Conservation (phyloP, 1,139 yeast genomes). For the Taphrina betulina region DNA sequence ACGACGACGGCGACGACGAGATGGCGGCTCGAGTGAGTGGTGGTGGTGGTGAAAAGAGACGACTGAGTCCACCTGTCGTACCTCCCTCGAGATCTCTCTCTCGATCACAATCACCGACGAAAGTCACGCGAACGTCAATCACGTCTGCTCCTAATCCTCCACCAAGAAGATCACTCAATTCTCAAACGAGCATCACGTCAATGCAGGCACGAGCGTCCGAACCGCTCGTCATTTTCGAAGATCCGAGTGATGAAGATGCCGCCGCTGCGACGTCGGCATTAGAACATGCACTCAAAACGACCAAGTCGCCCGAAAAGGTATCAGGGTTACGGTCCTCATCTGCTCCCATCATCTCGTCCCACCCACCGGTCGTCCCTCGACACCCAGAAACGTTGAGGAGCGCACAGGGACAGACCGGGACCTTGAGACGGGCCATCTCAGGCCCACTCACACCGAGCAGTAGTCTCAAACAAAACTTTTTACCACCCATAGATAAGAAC, state of each 20-base stretch:
- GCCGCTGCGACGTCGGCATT: not conserved
- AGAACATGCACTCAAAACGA: not conserved
- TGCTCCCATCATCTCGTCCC: not conserved
- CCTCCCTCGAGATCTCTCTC: too few relatives aligned
- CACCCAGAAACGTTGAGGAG: not conserved
- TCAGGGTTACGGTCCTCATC: constrained; percentile 5
- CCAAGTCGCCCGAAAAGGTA: not conserved
- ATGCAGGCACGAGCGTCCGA: not conserved
- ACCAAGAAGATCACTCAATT: too few relatives aligned
- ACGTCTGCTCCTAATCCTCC: not conserved
- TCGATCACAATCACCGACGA: not conserved
- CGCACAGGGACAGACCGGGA: too few relatives aligned
- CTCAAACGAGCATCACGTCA: too few relatives aligned
- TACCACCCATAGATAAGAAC: not conserved
- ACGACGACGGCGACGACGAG: not conserved
- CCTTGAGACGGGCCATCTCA: constrained; percentile 21
- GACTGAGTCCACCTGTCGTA: not conserved
- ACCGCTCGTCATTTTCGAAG: constrained; percentile 14
- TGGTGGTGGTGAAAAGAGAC: not conserved
- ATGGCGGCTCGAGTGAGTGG: too few relatives aligned
- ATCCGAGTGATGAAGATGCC: constrained; percentile 8
- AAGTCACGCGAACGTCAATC: not conserved
- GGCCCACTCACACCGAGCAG: constrained; percentile 27
- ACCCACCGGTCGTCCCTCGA: not conserved
- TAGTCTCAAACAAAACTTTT: constrained; percentile 9